Evolutionary conservation across 2,329 filamentous ascomycete genomes (phyloP).

Genomic region (Raffaelea deltoideospora): DNA sequence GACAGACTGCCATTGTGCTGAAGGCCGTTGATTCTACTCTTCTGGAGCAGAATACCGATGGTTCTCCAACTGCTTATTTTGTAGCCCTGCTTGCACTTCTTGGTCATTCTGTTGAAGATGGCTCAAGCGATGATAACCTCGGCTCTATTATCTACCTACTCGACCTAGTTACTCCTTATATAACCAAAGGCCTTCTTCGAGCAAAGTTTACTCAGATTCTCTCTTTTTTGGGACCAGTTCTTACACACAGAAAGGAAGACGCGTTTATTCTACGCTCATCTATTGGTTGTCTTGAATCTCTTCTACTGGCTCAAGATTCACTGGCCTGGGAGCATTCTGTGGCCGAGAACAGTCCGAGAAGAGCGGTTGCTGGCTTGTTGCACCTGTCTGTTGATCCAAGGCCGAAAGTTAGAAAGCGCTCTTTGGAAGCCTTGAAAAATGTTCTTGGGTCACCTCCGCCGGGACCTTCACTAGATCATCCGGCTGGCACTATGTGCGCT

Average conservation of each 20-base stretch:
- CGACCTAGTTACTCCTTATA: constrained; percentile 75
- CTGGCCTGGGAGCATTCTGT: constrained; percentile 77
- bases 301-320: constrained; percentile 77
- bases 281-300: constrained; percentile 85
- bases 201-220: constrained; percentile 94
- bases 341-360: constrained; percentile 68
- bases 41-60: constrained; percentile 68
- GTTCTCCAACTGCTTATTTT: constrained; percentile 84
- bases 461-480: constrained; percentile 84
- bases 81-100: constrained; percentile 85
- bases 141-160: constrained; percentile 88
- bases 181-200: constrained; percentile 73
- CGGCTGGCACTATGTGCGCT: constrained; percentile 90
- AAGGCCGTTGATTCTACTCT: constrained; percentile 87
- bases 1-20: constrained; percentile 70
- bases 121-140: constrained; percentile 67
- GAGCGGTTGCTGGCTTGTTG: constrained; percentile 75
- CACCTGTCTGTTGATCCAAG: constrained; percentile 72
- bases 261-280: constrained; percentile 74
- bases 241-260: constrained; percentile 68
- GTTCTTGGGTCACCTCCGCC: constrained; percentile 77
- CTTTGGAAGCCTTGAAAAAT: constrained; percentile 74
- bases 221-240: constrained; percentile 66
- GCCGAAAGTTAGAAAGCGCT: constrained; percentile 87
- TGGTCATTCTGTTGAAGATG: constrained; percentile 55